Conservation (phyloP, 495 filamentous ascomycete species). For the Trichoderma orchidacearum region DNA sequence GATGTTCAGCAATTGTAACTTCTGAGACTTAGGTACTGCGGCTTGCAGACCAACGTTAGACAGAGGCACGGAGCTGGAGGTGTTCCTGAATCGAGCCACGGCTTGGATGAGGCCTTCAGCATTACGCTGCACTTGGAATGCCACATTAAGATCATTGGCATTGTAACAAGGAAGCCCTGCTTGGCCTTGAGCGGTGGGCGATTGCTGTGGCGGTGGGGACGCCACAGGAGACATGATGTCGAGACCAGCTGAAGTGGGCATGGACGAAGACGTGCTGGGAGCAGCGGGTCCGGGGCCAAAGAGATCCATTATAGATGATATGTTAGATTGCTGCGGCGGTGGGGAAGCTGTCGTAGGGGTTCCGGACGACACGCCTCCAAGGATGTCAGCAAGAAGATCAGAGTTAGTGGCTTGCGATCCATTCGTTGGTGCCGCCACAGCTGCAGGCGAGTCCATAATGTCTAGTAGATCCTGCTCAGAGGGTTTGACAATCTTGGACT, state of each 20-base stretch:
- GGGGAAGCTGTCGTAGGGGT: constrained; percentile 34
- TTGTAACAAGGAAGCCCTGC: constrained; percentile 60
- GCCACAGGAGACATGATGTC: constrained; percentile 30
- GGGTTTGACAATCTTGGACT: constrained; percentile 63
- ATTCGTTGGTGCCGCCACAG: constrained; percentile 38
- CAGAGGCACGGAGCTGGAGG: constrained; percentile 47
- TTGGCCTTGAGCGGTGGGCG: constrained; percentile 19
- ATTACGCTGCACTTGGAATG: constrained; percentile 68
- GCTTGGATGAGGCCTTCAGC: constrained; percentile 61
- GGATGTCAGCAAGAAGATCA: constrained; percentile 80
- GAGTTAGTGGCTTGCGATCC: constrained; percentile 59
- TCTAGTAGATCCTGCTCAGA: constrained; percentile 88
- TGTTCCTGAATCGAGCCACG: constrained; percentile 70
- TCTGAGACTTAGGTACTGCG: constrained; percentile 91
- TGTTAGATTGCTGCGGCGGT: constrained; percentile 37
- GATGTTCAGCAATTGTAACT: constrained; percentile 77
- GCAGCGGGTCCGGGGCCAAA: constrained; percentile 33
- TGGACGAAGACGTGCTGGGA: constrained; percentile 14
- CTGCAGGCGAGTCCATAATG: constrained; percentile 60
- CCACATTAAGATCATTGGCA: constrained; percentile 71
- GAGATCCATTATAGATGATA: constrained; percentile 78
- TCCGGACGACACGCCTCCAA: constrained; percentile 46
- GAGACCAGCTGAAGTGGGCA: constrained; percentile 22
- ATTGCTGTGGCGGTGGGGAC: constrained; percentile 33
- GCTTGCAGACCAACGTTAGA: constrained; percentile 71